phyloP scores from a whole-genome alignment of 176 grass and related monocot genomes.

The Lolium multiflorum region DNA sequence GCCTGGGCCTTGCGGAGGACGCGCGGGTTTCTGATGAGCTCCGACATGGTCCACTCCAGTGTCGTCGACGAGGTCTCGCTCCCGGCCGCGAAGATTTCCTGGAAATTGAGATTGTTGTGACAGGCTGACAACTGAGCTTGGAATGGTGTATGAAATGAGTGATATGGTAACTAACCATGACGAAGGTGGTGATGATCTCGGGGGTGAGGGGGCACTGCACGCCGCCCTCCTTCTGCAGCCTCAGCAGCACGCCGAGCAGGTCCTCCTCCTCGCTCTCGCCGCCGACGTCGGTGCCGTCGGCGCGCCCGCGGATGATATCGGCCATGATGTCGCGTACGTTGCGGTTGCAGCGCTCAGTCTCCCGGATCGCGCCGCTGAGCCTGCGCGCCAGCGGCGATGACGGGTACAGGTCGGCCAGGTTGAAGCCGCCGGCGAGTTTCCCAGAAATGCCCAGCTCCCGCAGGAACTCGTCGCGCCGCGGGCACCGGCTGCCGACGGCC shows the following conservation, averaged over 20 bases:
- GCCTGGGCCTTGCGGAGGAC: slow-evolving; percentile 10
- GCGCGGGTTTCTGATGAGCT: slow-evolving; percentile 8
- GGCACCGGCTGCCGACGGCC: not conserved
- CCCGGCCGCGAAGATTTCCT: not conserved
- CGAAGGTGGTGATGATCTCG: not conserved
- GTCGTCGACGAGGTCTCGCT: slow-evolving; percentile 9
- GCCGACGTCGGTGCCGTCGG: not conserved
- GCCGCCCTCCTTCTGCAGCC: slow-evolving; percentile 2
- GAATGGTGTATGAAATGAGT: not conserved
- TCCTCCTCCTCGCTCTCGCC: not conserved
- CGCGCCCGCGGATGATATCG: not conserved
- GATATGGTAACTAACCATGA: not conserved
- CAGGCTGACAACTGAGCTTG: not conserved
- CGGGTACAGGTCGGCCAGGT: not conserved
- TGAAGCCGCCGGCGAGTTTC: not conserved
- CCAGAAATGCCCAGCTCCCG: not conserved
- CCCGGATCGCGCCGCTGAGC: not conserved
- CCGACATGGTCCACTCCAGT: slow-evolving; percentile 11
- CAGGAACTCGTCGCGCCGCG: not conserved
- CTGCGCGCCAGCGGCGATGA: not conserved
- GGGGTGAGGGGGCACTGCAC: not conserved
- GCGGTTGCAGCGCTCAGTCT: not conserved
- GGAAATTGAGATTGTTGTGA: not conserved
- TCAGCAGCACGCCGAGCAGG: not conserved
- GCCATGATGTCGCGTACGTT: not conserved